Percentiles rank a stretch among this genome's conserved stretches.
Evolutionary conservation across 495 filamentous ascomycete species (phyloP).

Genomic region (Penicillium lividum): DNA sequence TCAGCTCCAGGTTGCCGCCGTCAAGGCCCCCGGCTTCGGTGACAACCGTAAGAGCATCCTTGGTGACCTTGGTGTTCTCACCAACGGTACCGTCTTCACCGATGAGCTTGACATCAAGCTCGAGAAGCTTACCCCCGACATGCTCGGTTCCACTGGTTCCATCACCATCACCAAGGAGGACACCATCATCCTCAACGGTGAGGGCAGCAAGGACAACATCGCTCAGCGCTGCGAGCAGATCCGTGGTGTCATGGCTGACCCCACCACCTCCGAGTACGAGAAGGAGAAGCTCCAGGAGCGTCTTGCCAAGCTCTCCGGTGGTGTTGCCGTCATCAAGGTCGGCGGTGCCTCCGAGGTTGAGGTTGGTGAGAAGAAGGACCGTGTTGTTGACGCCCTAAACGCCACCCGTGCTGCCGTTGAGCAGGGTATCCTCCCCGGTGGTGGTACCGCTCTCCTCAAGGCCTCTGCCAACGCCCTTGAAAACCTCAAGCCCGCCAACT

Average conservation of each 20-base stretch:
- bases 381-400: conserved; percentile 96
- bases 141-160: conserved; percentile 94
- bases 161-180: conserved; percentile 99
- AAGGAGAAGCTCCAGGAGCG: conserved; percentile 99
- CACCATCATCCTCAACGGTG: conserved; percentile 97
- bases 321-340: conserved; percentile 99
- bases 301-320: conserved; percentile 97
- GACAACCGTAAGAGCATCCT: conserved; percentile 99
- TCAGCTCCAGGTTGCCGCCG: conserved; percentile 95
- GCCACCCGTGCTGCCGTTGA: conserved; percentile 98
- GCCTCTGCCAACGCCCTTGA: conserved; percentile 86
- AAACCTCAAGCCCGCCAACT: conserved; percentile 84
- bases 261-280: conserved; percentile 95
- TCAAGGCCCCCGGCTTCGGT: conserved; percentile 99
- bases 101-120: conserved; percentile 99
- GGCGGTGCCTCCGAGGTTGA: conserved; percentile 97
- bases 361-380: conserved; percentile 99
- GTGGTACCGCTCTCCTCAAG: conserved; percentile 97
- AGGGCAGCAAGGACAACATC: conserved; percentile 92
- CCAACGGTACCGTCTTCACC: conserved; percentile 95
- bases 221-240: conserved; percentile 98
- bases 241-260: conserved; percentile 92
- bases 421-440: conserved; percentile 97
- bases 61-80: conserved; percentile 90
- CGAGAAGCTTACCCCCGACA: conserved; percentile 92